Conservation (phyloP, 2,329 filamentous ascomycete species). For the Ophiostoma ips region DNA sequence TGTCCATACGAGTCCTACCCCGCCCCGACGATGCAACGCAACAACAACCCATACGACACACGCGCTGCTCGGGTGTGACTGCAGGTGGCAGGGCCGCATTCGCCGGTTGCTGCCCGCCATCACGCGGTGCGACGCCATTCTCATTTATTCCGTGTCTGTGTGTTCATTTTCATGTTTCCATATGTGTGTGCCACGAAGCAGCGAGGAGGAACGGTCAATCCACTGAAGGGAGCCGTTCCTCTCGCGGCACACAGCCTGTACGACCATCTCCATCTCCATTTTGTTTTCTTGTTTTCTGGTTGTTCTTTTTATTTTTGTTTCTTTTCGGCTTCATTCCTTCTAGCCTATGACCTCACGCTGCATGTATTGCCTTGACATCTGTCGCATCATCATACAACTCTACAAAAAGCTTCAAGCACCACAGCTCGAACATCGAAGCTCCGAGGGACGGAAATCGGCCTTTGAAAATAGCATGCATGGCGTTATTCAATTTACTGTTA, state of each 20-base stretch:
- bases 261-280: conserved; percentile 9
- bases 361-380: background rate
- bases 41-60: background rate
- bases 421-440: background rate
- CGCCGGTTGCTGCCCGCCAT: background rate
- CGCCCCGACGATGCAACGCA: background rate
- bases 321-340: background rate
- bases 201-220: background rate
- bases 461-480: conserved; percentile 1
- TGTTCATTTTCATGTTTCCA: background rate
- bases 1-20: background rate
- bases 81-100: background rate
- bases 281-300: background rate
- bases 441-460: no score
- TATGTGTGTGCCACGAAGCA: background rate
- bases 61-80: background rate
- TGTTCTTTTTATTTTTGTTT: background rate
- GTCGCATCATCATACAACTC: background rate
- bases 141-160: background rate
- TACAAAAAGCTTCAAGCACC: background rate
- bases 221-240: background rate
- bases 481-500: conserved; percentile 5
- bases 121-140: conserved; percentile 1
- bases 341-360: background rate
- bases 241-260: conserved; percentile 5